Conservation (phyloP, 192 early-diverging fungal genomes). For the Umbelopsis sp. region DNA sequence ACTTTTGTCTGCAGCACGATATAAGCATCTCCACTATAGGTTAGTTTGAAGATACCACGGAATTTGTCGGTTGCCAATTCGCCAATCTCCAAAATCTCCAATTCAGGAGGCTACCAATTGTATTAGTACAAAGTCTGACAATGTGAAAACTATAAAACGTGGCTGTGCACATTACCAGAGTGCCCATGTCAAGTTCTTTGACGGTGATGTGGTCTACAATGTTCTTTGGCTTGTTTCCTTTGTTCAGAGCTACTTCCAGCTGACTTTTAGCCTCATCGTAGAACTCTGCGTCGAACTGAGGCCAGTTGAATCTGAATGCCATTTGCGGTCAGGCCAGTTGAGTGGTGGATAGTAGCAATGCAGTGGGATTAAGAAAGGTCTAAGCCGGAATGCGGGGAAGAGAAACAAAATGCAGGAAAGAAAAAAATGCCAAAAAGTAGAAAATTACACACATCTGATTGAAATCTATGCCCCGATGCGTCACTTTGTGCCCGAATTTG, state of each 20-base stretch:
- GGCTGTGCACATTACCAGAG: slow-evolving; percentile 50
- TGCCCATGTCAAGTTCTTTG: slow-evolving; percentile 96
- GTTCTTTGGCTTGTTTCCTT: slow-evolving; percentile 89
- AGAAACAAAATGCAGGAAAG: background rate
- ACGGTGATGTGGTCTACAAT: slow-evolving; percentile 92
- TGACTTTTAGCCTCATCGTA: slow-evolving; percentile 83
- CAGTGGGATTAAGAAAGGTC: background rate
- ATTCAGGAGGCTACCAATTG: slow-evolving; percentile 76
- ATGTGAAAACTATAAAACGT: too few species aligned
- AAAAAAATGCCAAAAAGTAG: background rate
- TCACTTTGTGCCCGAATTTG: slow-evolving; percentile 12
- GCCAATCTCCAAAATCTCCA: slow-evolving; percentile 97
- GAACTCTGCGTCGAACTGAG: slow-evolving; percentile 85
- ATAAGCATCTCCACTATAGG: slow-evolving; percentile 91
- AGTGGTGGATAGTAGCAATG: background rate
- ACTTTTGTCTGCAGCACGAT: slow-evolving; percentile 92
- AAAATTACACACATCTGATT: background rate
- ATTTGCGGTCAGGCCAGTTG: slow-evolving; percentile 45
- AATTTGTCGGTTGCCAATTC: slow-evolving; percentile 94
- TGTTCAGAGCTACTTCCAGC: slow-evolving; percentile 91
- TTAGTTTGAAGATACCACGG: slow-evolving; percentile 93
- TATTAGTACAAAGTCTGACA: too few species aligned
- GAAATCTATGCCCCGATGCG: slow-evolving; percentile 3
- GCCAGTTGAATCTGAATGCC: slow-evolving; percentile 98
- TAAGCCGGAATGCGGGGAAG: background rate